Evolutionary conservation across 1,139 yeast species (phyloP).

Genomic region (Kodamaea ohmeri): DNA sequence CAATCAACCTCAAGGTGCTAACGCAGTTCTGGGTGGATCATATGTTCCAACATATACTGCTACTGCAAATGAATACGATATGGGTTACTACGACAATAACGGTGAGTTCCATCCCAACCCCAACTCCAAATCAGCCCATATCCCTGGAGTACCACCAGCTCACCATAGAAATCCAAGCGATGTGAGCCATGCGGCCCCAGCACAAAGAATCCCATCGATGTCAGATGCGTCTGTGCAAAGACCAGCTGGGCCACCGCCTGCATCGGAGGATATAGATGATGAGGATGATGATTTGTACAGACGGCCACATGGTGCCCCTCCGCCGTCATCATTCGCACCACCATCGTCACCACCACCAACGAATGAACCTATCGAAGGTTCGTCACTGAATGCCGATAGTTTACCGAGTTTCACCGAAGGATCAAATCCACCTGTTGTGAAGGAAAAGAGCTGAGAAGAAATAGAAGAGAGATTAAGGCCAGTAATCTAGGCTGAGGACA

Average conservation of each 20-base stretch:
- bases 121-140: constrained; percentile 18
- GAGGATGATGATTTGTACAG: constrained; percentile 12
- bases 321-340: constrained; percentile 6
- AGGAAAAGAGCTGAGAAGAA: constrained; percentile 10
- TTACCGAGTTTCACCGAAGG: constrained; percentile 17
- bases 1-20: constrained; percentile 38
- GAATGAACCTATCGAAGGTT: constrained; percentile 10
- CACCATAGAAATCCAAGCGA: constrained; percentile 17
- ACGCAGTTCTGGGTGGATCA: constrained; percentile 33
- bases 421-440: constrained; percentile 13
- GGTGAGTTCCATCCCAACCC: constrained; percentile 54
- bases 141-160: constrained; percentile 14
- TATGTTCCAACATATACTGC: constrained; percentile 69
- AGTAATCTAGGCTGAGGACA: too few species aligned
- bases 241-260: constrained; percentile 12
- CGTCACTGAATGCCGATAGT: constrained; percentile 15
- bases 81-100: constrained; percentile 73
- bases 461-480: neutral
- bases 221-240: constrained; percentile 11
- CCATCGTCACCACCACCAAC: constrained; percentile 7
- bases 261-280: constrained; percentile 4
- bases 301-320: constrained; percentile 11
- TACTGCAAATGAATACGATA: constrained; percentile 63
- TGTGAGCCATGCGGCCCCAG: constrained; percentile 13
- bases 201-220: constrained; percentile 11